A percentile compares a stretch with the other conserved stretches of the same genome.
Conservation (phyloP, 1,284 basidiomycete genomes). For the Tremellales sp. region DNA sequence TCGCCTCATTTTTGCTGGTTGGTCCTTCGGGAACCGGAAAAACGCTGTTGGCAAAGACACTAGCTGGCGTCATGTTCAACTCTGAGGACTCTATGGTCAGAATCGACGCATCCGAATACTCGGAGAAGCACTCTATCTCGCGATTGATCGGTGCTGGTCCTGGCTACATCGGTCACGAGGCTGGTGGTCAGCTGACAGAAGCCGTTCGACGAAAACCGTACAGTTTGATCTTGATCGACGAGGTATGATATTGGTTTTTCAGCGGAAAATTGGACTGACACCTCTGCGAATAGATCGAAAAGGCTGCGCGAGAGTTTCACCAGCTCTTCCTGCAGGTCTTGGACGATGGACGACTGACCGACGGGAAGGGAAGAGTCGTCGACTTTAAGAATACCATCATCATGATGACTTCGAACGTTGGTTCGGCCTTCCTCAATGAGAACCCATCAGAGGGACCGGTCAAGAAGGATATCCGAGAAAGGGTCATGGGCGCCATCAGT, state of each 20-base stretch:
- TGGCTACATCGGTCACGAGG: conserved; percentile 57
- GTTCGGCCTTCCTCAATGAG: conserved; percentile 55
- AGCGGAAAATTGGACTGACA: conserved; percentile 32
- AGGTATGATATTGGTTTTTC: too few species aligned
- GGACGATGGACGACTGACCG: conserved; percentile 55
- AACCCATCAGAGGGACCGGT: conserved; percentile 50
- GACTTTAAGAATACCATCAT: conserved; percentile 50
- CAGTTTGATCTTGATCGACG: conserved; percentile 50
- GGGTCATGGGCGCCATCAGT: conserved; percentile 53
- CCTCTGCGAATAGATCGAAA: too few species aligned
- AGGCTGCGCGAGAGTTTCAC: conserved; percentile 56
- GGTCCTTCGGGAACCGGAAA: conserved; percentile 56
- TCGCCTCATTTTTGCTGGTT: conserved; percentile 55
- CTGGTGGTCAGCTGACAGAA: conserved; percentile 56
- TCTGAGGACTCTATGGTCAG: conserved; percentile 55
- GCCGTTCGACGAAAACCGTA: conserved; percentile 52
- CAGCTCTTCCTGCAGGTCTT: conserved; percentile 58
- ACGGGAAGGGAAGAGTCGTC: conserved; percentile 48
- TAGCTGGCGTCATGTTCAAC: conserved; percentile 56
- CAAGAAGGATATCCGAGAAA: conserved; percentile 41
- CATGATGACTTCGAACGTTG: conserved; percentile 57
- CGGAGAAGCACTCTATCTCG: conserved; percentile 55
- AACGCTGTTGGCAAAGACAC: conserved; percentile 54
- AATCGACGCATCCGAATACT: conserved; percentile 55
- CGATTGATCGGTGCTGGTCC: conserved; percentile 56